phyloP scores from a whole-genome alignment of 352 stramenopile genomes.

The Globisporangium apiculatum region DNA sequence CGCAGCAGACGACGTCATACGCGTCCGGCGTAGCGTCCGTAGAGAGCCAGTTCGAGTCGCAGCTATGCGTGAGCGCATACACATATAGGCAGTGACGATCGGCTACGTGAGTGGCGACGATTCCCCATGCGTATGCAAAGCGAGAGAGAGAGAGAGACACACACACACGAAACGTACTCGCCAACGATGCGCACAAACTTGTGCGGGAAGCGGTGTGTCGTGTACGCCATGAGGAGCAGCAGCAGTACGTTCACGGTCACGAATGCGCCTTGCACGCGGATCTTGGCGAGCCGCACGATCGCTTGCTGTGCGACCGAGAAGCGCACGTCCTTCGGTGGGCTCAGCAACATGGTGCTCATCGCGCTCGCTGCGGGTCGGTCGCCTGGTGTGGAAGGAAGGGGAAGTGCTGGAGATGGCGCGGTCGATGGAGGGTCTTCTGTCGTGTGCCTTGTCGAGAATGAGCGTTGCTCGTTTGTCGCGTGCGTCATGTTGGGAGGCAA shows the following conservation, averaged over 20 bases:
- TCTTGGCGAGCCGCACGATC: constrained; percentile 41
- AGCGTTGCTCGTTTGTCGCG: no score
- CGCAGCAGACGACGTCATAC: constrained; percentile 51
- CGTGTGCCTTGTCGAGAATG: no score
- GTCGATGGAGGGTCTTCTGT: no score
- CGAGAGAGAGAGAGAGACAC: not conserved
- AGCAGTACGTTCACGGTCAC: constrained; percentile 42
- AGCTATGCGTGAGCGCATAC: constrained; percentile 26
- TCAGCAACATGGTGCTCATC: constrained; percentile 5
- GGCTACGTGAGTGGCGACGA: not conserved
- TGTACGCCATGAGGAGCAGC: constrained; percentile 47
- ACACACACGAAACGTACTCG: constrained; percentile 45
- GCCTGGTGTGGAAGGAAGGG: no score
- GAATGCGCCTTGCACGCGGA: constrained; percentile 35
- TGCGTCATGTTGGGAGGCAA: no score
- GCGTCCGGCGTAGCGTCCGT: constrained; percentile 18
- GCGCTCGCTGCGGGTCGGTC: not conserved
- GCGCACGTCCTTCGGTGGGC: constrained; percentile 12
- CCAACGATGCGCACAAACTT: constrained; percentile 71
- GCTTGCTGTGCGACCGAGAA: constrained; percentile 29
- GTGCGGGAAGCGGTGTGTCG: constrained; percentile 37
- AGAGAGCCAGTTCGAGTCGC: constrained; percentile 60
- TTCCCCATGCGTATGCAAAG: not conserved
- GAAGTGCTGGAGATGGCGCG: no score
- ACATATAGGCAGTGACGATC: not conserved